These are phyloP conservation scores for Rhododendron griersonianum DNA, from an alignment of 148 eudicot genomes.

Conservation along the genomic window DNA sequence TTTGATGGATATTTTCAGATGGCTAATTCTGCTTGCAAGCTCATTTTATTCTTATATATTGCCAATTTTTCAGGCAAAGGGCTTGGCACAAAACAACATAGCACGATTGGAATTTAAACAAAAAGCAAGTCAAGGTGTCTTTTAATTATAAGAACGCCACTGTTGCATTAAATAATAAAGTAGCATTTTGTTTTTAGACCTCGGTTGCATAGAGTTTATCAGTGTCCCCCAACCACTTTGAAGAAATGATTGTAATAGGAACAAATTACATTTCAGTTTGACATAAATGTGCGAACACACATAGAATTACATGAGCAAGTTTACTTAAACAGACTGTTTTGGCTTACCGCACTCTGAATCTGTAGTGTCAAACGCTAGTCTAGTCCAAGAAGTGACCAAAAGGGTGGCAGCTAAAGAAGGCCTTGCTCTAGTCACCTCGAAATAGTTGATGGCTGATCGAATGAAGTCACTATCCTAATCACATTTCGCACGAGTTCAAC, in stretches of 20 bases:
- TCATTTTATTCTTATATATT: not conserved
- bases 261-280: too few relatives aligned
- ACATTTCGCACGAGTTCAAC: not conserved
- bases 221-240: not conserved
- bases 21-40: not conserved
- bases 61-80: not conserved
- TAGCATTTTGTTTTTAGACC: not conserved
- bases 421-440: constrained; percentile 4
- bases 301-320: not conserved
- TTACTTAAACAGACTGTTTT: too few relatives aligned
- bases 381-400: not conserved
- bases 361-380: too few relatives aligned
- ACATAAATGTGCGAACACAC: too few relatives aligned
- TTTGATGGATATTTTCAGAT: not conserved
- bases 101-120: not conserved
- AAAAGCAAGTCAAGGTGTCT: too few relatives aligned
- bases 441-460: constrained; percentile 1
- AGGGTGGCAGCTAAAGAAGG: constrained; percentile 2
- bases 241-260: too few relatives aligned
- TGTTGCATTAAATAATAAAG: too few relatives aligned
- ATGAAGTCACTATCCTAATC: not conserved
- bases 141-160: too few relatives aligned
- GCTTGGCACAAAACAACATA: not conserved
- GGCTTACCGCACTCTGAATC: too few relatives aligned
- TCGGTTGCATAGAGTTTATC: not conserved